phyloP scores from a whole-genome alignment of 139 green algal genomes.

The Micractinium sp. region DNA sequence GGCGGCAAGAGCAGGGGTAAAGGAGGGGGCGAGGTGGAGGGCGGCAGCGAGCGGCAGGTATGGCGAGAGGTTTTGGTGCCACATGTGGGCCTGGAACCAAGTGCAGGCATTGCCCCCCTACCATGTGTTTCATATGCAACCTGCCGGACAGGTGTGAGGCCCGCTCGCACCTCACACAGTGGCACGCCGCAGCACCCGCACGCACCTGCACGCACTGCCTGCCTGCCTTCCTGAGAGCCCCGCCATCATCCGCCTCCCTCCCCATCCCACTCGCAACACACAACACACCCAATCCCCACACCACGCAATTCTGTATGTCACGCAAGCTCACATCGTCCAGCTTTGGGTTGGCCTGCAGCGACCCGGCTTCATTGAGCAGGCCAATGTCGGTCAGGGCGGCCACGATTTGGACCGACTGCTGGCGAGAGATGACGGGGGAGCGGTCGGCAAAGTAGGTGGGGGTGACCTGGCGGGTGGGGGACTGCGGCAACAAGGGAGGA shows the following conservation, averaged over 20 bases:
- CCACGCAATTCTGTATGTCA: neutral
- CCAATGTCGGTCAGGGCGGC: neutral
- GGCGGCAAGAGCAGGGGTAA: neutral
- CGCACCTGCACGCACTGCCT: neutral
- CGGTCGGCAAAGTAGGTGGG: constrained; percentile 3
- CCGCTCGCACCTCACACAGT: too few relatives aligned
- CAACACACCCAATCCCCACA: too few relatives aligned
- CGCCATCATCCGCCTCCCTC: neutral
- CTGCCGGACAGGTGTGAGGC: neutral
- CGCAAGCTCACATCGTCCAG: neutral
- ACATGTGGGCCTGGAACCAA: neutral
- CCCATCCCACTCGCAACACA: neutral
- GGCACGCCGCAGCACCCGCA: neutral
- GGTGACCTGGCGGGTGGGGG: neutral
- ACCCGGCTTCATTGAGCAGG: neutral
- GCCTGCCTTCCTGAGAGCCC: neutral
- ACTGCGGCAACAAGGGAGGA: neutral
- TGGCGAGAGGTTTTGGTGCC: too few relatives aligned
- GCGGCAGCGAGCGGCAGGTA: neutral
- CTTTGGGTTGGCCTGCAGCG: constrained; percentile 7
- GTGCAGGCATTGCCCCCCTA: neutral
- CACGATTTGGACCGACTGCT: constrained; percentile 4
- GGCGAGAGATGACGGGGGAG: neutral
- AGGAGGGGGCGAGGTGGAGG: too few relatives aligned
- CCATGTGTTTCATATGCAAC: neutral